Conservation (phyloP, 2,329 filamentous ascomycete species). For the Ophiostoma pallidulum region DNA sequence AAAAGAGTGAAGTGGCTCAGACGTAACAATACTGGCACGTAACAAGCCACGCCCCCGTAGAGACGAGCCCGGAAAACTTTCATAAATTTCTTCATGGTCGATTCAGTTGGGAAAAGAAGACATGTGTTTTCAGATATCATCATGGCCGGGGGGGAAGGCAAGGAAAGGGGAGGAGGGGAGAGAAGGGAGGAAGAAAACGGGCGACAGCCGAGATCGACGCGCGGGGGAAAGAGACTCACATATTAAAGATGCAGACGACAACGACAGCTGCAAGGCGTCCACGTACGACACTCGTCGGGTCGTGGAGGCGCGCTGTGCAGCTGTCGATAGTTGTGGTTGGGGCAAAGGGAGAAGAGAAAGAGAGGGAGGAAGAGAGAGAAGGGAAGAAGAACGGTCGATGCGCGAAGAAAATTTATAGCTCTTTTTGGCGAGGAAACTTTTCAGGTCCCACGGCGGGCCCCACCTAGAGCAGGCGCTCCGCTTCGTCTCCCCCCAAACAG, state of each 20-base stretch:
- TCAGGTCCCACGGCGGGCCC: too few relatives aligned
- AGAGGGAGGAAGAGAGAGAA: background rate
- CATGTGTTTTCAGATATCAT: slow-evolving; percentile 60
- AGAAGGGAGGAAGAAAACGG: background rate
- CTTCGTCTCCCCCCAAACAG: too few relatives aligned
- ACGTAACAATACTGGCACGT: slow-evolving; percentile 70
- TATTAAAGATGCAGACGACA: background rate
- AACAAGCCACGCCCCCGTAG: slow-evolving; percentile 56
- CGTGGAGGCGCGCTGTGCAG: background rate
- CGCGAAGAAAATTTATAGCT: slow-evolving; percentile 14
- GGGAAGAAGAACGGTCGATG: background rate
- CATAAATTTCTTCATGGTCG: slow-evolving; percentile 71
- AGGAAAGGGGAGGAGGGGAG: slow-evolving; percentile 2
- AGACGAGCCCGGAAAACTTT: slow-evolving; percentile 52
- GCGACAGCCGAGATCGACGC: background rate
- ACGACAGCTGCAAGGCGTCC: background rate
- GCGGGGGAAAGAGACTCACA: slow-evolving; percentile 4
- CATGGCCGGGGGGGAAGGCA: slow-evolving; percentile 36
- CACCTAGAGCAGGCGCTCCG: too few relatives aligned
- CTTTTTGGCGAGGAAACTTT: background rate
- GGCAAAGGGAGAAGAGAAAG: background rate
- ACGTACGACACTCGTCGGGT: background rate
- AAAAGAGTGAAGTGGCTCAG: slow-evolving; percentile 12
- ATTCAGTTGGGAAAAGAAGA: slow-evolving; percentile 87
- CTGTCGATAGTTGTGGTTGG: background rate